A percentile compares a stretch with the other conserved stretches of the same genome.
These are phyloP conservation scores for Globisporangium spiculum DNA, from an alignment of 352 stramenopile species.

Conservation along the genomic window DNA sequence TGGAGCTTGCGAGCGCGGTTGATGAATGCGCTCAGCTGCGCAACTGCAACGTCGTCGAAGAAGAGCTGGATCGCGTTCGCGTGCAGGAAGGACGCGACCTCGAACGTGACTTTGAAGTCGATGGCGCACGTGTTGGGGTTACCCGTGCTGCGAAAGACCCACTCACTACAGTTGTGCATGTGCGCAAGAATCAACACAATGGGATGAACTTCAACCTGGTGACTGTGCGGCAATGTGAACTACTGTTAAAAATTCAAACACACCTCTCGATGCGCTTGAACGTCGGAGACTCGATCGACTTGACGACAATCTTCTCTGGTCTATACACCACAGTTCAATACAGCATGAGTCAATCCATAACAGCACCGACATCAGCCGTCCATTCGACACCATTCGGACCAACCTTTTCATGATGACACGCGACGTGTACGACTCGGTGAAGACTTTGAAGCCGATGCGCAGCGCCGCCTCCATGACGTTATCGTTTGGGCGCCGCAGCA, in stretches of 20 bases:
- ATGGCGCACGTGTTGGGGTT: constrained; percentile 62
- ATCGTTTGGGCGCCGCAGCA: constrained; percentile 63
- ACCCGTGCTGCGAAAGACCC: constrained; percentile 51
- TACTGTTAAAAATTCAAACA: not conserved
- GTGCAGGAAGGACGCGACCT: constrained; percentile 78
- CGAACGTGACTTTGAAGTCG: constrained; percentile 79
- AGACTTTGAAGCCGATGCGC: constrained; percentile 76
- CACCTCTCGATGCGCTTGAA: constrained; percentile 88
- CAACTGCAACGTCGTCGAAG: constrained; percentile 81
- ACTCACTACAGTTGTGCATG: constrained; percentile 41
- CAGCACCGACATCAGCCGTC: not conserved
- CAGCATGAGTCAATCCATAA: not conserved
- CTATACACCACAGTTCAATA: constrained; percentile 18
- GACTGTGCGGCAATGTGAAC: not conserved
- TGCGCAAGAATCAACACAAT: not conserved
- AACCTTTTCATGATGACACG: constrained; percentile 75
- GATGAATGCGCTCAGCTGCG: constrained; percentile 83
- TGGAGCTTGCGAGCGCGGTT: constrained; percentile 57
- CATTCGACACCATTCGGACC: not conserved
- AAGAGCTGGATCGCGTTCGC: constrained; percentile 81
- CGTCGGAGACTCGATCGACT: constrained; percentile 78
- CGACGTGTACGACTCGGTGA: constrained; percentile 83
- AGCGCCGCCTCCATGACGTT: constrained; percentile 81
- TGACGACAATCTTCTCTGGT: constrained; percentile 69
- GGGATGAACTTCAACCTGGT: constrained; percentile 1